These are phyloP conservation scores for Stephanodiscus minutulus DNA, from an alignment of 108 stramenopile species.

Conservation along the genomic window DNA sequence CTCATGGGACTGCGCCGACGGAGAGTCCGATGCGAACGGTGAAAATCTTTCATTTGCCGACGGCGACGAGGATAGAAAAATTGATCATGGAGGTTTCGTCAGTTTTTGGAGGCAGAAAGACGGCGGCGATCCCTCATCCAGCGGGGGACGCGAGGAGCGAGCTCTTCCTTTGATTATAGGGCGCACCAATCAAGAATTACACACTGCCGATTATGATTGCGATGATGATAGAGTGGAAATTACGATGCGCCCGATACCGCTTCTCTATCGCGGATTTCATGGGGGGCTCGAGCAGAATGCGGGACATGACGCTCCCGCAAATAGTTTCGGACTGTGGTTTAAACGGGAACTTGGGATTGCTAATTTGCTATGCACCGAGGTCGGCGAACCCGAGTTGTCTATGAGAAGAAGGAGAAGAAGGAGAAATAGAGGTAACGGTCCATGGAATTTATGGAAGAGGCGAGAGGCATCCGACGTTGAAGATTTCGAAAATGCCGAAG, in stretches of 20 bases:
- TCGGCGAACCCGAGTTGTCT: not conserved
- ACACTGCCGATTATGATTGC: not conserved
- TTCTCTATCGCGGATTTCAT: conserved; percentile 15
- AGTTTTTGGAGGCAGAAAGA: conserved; percentile 5
- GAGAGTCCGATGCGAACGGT: not conserved
- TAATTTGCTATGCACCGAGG: not conserved
- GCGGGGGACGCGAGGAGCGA: not conserved
- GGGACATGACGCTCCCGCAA: not conserved
- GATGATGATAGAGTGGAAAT: conserved; percentile 9
- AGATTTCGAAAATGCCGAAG: not conserved
- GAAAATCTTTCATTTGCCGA: not conserved
- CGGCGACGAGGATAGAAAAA: not conserved
- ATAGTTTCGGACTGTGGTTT: conserved; percentile 11
- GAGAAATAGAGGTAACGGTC: not conserved
- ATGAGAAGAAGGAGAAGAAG: not conserved
- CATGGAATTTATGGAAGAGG: not conserved
- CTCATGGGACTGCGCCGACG: not conserved
- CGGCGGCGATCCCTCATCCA: not conserved
- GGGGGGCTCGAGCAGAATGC: not conserved
- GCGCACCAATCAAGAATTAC: not conserved
- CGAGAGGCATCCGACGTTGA: not conserved
- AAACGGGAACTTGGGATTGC: conserved; percentile 1
- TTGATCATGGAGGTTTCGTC: not conserved
- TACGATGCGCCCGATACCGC: conserved; percentile 10
- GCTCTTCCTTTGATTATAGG: not conserved